Percentiles rank a stretch among this genome's conserved stretches.
phyloP scores from a whole-genome alignment of 2,329 filamentous ascomycete species.

The Cordyceps farinosa region DNA sequence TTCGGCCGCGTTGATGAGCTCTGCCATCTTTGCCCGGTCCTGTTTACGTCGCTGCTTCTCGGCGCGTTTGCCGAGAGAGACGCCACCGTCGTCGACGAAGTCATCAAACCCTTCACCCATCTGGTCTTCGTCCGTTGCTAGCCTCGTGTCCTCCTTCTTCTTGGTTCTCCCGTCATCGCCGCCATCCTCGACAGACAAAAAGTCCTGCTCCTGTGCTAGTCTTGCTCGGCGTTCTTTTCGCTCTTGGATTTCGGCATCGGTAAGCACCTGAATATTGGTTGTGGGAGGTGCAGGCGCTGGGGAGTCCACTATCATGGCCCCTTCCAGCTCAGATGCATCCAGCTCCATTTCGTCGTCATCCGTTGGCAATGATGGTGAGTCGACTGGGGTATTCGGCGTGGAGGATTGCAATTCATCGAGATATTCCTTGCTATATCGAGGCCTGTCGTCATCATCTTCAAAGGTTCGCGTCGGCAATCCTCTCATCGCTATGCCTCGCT shows the following conservation, averaged over 20 bases:
- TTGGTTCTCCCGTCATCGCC: conserved; percentile 48
- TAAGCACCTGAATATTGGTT: conserved; percentile 59
- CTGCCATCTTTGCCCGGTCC: conserved; percentile 74
- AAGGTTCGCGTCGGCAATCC: conserved; percentile 54
- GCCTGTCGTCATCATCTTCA: conserved; percentile 63
- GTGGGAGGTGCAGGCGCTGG: conserved; percentile 30
- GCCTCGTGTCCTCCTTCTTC: conserved; percentile 66
- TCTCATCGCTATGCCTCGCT: conserved; percentile 45
- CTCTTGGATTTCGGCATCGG: conserved; percentile 79
- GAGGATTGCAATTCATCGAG: conserved; percentile 81
- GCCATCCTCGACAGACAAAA: conserved; percentile 61
- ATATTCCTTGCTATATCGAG: conserved; percentile 82
- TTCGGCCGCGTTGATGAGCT: conserved; percentile 78
- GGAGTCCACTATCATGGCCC: conserved; percentile 60
- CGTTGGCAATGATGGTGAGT: conserved; percentile 46
- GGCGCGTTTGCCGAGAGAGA: conserved; percentile 74
- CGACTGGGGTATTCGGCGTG: conserved; percentile 76
- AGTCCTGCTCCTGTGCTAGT: conserved; percentile 65
- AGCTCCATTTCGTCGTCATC: conserved; percentile 51
- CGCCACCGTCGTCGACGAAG: conserved; percentile 78
- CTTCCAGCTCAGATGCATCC: conserved; percentile 59
- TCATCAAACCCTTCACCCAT: conserved; percentile 91
- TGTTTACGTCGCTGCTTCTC: conserved; percentile 66
- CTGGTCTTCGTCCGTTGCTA: conserved; percentile 85
- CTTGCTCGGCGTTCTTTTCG: conserved; percentile 88